A percentile compares a stretch with the other conserved stretches of the same genome.
Evolutionary conservation across 192 early-diverging fungal genomes (phyloP).

Genomic region (Thoreauomyces humboldtii): DNA sequence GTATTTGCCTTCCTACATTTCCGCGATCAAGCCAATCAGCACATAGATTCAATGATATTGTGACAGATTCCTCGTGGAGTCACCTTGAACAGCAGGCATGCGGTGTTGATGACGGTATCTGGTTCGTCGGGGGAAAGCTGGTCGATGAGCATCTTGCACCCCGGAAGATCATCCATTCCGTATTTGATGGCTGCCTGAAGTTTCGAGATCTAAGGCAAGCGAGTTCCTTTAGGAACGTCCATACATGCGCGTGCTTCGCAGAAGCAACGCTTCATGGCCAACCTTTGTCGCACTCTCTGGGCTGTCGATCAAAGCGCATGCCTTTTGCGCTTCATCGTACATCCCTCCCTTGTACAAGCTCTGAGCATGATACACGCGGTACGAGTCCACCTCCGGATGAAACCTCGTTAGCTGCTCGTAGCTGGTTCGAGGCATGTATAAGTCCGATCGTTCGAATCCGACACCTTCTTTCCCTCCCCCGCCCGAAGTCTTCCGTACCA

Average conservation of each 20-base stretch:
- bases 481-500: slow-evolving; percentile 28
- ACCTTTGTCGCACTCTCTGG: slow-evolving; percentile 47
- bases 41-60: too few relatives aligned
- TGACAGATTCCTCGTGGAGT: too few relatives aligned
- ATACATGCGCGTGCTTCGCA: too few relatives aligned
- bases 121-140: slow-evolving; percentile 49
- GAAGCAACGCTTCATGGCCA: too few relatives aligned
- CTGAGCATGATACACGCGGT: slow-evolving; percentile 59
- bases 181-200: slow-evolving; percentile 63
- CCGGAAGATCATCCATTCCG: slow-evolving; percentile 52
- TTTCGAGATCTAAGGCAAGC: slow-evolving; percentile 42
- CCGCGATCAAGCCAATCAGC: too few relatives aligned
- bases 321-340: slow-evolving; percentile 52
- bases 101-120: slow-evolving; percentile 56
- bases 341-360: slow-evolving; percentile 55
- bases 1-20: slow-evolving; percentile 62
- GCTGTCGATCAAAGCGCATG: slow-evolving; percentile 44
- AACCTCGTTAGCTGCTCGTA: slow-evolving; percentile 56
- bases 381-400: slow-evolving; percentile 50
- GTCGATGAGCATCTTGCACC: slow-evolving; percentile 55
- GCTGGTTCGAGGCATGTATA: slow-evolving; percentile 15
- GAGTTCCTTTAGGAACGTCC: too few relatives aligned
- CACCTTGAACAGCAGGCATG: slow-evolving; percentile 58
- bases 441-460: background rate
- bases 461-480: background rate